These are phyloP conservation scores for Arachnomyces sp. DNA, from an alignment of 2,329 filamentous ascomycete genomes.

Conservation along the genomic window DNA sequence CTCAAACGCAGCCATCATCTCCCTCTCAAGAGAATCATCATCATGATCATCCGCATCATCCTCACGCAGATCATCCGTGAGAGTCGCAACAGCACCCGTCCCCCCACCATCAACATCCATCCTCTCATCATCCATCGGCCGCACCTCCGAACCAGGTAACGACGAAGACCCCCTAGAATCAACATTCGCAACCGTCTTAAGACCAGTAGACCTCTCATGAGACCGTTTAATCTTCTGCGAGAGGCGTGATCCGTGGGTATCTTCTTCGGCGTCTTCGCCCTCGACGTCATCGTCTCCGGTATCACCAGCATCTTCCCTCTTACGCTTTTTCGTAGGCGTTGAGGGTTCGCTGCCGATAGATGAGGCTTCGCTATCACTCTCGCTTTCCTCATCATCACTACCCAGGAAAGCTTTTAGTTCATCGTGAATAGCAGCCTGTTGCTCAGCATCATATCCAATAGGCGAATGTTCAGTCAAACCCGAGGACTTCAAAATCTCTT, in stretches of 20 bases:
- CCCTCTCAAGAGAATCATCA: slow-evolving; percentile 42
- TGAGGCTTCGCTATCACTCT: slow-evolving; percentile 9
- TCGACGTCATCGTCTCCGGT: slow-evolving; percentile 26
- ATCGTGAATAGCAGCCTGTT: slow-evolving; percentile 58
- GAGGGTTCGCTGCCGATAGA: slow-evolving; percentile 13
- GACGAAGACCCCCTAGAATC: slow-evolving; percentile 11
- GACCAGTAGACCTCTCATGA: slow-evolving; percentile 31
- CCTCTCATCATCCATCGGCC: slow-evolving; percentile 11
- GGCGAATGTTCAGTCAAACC: slow-evolving; percentile 43
- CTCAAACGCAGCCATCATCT: slow-evolving; percentile 54
- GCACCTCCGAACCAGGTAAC: slow-evolving; percentile 22
- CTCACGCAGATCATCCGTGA: slow-evolving; percentile 12
- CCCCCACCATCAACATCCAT: slow-evolving; percentile 25
- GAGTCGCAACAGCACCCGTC: slow-evolving; percentile 10
- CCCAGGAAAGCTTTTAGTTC: slow-evolving; percentile 66
- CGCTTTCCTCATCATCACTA: slow-evolving; percentile 8
- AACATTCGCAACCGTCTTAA: slow-evolving; percentile 29
- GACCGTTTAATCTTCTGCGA: slow-evolving; percentile 35
- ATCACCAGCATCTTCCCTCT: slow-evolving; percentile 24
- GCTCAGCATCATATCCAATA: slow-evolving; percentile 51
- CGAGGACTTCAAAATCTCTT: slow-evolving; percentile 43
- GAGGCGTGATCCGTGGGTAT: slow-evolving; percentile 26
- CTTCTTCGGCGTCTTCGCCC: slow-evolving; percentile 23
- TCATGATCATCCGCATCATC: slow-evolving; percentile 29
- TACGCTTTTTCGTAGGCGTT: slow-evolving; percentile 27